A percentile compares a stretch with the other conserved stretches of the same genome.
phyloP scores from a whole-genome alignment of 2,329 filamentous ascomycete genomes.

The Colletotrichum spinosum region DNA sequence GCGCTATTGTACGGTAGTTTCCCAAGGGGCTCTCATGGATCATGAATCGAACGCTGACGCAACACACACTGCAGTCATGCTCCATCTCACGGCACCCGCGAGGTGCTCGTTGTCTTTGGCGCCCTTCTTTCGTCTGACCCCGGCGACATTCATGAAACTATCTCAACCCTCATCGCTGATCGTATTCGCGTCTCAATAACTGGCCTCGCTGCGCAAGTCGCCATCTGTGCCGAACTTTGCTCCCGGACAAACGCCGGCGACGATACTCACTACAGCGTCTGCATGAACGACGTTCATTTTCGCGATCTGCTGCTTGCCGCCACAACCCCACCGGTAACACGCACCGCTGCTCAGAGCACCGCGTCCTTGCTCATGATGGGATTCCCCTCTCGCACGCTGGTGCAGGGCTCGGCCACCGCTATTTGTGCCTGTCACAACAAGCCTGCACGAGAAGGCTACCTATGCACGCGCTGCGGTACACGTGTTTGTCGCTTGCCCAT shows the following conservation, averaged over 20 bases:
- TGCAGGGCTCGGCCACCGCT: conserved; percentile 72
- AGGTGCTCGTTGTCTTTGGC: conserved; percentile 92
- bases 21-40: neutral
- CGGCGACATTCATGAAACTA: conserved; percentile 93
- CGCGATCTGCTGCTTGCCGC: conserved; percentile 88
- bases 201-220: conserved; percentile 89
- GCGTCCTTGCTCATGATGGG: conserved; percentile 94
- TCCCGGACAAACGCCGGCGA: conserved; percentile 88
- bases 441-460: conserved; percentile 85
- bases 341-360: conserved; percentile 68
- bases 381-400: conserved; percentile 88
- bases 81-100: conserved; percentile 91
- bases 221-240: conserved; percentile 91
- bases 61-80: conserved; percentile 71
- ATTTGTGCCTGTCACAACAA: conserved; percentile 93
- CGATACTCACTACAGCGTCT: conserved; percentile 81
- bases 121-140: conserved; percentile 92
- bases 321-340: conserved; percentile 89
- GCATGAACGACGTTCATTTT: conserved; percentile 81
- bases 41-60: neutral
- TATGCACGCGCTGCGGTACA: conserved; percentile 87
- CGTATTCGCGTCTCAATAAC: conserved; percentile 90
- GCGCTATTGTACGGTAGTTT: conserved; percentile 76
- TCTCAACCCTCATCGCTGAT: conserved; percentile 81
- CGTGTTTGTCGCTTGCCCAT: conserved; percentile 92